Conservation (phyloP, 2,329 filamentous ascomycete genomes). For the Trichoderma endophyticum region DNA sequence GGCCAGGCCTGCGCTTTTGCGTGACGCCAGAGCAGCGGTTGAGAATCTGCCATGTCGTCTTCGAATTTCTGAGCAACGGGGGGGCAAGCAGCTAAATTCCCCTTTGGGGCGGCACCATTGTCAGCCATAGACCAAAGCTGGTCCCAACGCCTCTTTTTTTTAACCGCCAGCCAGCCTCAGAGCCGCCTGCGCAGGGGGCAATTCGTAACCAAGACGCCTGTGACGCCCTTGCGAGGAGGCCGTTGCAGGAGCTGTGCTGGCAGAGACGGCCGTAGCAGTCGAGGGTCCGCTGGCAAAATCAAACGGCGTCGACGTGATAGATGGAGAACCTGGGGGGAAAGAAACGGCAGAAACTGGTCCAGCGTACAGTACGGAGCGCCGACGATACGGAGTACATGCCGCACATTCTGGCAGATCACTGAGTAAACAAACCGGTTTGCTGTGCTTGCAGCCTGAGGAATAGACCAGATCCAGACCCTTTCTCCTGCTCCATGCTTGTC, state of each 20-base stretch:
- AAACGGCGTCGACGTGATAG: background rate
- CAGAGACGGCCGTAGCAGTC: background rate
- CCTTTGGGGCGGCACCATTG: background rate
- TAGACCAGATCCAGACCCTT: constrained; percentile 4
- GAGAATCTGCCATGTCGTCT: background rate
- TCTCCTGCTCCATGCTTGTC: constrained; percentile 2
- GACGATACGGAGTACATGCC: background rate
- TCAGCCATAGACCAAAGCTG: background rate
- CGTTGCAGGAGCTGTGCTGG: background rate
- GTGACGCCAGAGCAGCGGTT: background rate
- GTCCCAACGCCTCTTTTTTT: background rate
- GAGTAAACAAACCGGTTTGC: constrained; percentile 7
- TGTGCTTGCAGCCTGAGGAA: background rate
- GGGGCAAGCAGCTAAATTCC: background rate
- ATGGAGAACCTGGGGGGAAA: background rate
- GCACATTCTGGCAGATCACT: background rate
- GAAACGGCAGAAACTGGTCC: too few species aligned
- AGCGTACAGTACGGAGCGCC: background rate
- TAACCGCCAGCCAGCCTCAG: background rate
- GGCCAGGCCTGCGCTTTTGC: background rate
- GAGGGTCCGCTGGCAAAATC: background rate
- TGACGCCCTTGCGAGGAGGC: background rate
- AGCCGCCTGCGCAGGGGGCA: background rate
- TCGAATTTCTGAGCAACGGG: too few species aligned
- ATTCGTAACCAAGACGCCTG: background rate